Conservation (phyloP, 1,284 basidiomycete species). For the Cryptococcus neoformans region DNA sequence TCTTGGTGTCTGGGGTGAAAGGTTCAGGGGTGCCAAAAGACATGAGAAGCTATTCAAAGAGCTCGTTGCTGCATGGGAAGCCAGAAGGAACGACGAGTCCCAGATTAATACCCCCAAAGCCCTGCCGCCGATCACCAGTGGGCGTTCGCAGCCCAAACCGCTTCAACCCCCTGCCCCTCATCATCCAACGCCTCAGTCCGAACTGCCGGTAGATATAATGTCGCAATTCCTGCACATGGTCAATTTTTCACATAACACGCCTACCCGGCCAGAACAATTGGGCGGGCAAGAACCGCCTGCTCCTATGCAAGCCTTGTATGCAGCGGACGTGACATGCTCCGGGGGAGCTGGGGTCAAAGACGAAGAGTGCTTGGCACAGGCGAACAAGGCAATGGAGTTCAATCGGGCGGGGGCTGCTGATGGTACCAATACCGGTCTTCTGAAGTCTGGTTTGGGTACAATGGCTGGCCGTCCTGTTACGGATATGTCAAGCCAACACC, state of each 20-base stretch:
- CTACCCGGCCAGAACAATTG: neutral
- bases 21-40: conserved; percentile 11
- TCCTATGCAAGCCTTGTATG: neutral
- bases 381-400: neutral
- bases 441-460: neutral
- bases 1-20: conserved; percentile 11
- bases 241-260: neutral
- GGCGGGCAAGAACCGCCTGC: neutral
- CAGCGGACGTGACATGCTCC: neutral
- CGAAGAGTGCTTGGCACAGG: neutral
- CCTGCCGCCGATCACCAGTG: neutral
- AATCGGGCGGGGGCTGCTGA: neutral
- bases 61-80: conserved; percentile 16
- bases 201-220: neutral
- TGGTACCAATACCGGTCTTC: neutral
- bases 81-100: neutral
- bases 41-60: conserved; percentile 20
- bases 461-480: neutral
- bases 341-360: neutral
- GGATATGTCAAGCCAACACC: no score
- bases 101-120: neutral
- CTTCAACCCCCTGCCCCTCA: neutral
- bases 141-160: neutral
- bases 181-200: neutral
- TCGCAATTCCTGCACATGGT: conserved; percentile 1